Conservation (phyloP, 2,329 filamentous ascomycete genomes). For the Pseudocercospora cruenta region DNA sequence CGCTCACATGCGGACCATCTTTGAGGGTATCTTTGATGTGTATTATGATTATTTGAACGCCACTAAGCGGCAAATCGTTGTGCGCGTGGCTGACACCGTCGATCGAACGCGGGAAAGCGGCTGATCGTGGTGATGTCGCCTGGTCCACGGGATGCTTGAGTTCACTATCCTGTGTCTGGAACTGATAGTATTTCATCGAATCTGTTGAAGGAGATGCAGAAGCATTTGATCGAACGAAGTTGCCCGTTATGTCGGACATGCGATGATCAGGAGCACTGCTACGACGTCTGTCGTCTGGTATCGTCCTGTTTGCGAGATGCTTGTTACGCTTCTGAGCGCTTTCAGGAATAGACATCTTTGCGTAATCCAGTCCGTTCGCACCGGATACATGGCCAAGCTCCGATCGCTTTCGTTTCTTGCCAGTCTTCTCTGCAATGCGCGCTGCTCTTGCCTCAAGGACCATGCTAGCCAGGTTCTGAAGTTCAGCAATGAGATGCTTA, state of each 20-base stretch:
- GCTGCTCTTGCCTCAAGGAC: constrained; percentile 58
- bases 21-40: constrained; percentile 82
- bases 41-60: constrained; percentile 82
- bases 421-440: constrained; percentile 46
- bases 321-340: constrained; percentile 40
- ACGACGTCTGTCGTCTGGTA: constrained; percentile 24
- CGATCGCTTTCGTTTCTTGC: constrained; percentile 67
- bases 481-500: constrained; percentile 77
- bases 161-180: constrained; percentile 11
- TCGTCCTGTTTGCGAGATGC: constrained; percentile 31
- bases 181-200: constrained; percentile 21
- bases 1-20: constrained; percentile 67
- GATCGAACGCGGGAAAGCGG: constrained; percentile 14
- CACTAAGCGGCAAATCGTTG: constrained; percentile 60
- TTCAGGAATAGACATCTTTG: constrained; percentile 29
- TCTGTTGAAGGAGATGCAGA: constrained; percentile 24
- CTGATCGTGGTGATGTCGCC: constrained; percentile 28
- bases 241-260: background rate
- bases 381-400: constrained; percentile 29
- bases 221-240: background rate
- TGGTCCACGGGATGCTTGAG: background rate
- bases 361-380: constrained; percentile 40
- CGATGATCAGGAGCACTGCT: constrained; percentile 24
- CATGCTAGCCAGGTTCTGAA: constrained; percentile 70
- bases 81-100: background rate